Evolutionary conservation across 2,329 filamentous ascomycete species (phyloP).

Genomic region (Ophiostoma angusticollis): DNA sequence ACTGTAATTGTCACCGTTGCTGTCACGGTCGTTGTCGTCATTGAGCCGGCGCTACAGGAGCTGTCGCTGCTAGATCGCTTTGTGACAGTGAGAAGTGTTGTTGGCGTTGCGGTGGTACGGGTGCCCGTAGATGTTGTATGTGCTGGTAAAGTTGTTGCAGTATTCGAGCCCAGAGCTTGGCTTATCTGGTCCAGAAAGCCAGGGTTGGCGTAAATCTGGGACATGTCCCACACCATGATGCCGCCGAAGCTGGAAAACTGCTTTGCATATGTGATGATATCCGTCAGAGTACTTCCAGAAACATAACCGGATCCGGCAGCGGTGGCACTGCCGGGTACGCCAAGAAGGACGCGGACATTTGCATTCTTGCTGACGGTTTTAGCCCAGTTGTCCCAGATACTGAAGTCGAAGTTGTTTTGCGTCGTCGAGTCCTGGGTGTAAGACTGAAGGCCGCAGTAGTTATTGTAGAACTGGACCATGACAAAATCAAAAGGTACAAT

Average conservation of each 20-base stretch:
- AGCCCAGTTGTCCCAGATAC: slow-evolving; percentile 54
- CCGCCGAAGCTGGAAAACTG: slow-evolving; percentile 49
- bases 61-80: background rate
- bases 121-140: slow-evolving; percentile 6
- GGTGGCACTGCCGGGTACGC: slow-evolving; percentile 39
- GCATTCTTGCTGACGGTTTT: slow-evolving; percentile 42
- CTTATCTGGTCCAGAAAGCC: slow-evolving; percentile 40
- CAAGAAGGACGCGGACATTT: slow-evolving; percentile 48
- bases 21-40: background rate
- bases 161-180: slow-evolving; percentile 18
- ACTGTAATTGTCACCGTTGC: background rate
- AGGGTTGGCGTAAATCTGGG: slow-evolving; percentile 43
- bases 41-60: background rate
- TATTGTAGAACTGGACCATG: slow-evolving; percentile 58
- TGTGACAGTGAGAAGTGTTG: background rate
- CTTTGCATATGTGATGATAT: slow-evolving; percentile 40
- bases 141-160: slow-evolving; percentile 5
- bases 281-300: slow-evolving; percentile 29
- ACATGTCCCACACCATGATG: slow-evolving; percentile 58
- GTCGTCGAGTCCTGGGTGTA: slow-evolving; percentile 31
- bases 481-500: slow-evolving; percentile 45
- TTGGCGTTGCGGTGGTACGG: slow-evolving; percentile 4
- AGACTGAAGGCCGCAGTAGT: slow-evolving; percentile 46
- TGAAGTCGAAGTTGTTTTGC: slow-evolving; percentile 48
- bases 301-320: slow-evolving; percentile 45